Conservation (phyloP, 2,329 filamentous ascomycete species). For the Aspergillus eucalypticola region DNA sequence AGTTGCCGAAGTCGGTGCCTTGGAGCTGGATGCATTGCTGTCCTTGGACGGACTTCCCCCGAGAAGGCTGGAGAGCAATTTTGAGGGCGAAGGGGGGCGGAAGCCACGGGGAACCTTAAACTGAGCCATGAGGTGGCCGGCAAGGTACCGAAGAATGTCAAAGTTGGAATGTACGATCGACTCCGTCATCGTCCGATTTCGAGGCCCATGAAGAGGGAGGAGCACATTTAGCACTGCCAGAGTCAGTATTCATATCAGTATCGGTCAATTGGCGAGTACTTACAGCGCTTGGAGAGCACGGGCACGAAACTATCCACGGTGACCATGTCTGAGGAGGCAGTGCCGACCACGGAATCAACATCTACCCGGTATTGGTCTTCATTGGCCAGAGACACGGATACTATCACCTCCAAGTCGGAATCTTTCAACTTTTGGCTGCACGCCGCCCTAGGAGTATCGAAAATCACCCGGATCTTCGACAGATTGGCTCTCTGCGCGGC, state of each 20-base stretch:
- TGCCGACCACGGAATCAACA: slow-evolving; percentile 67
- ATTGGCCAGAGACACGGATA: slow-evolving; percentile 69
- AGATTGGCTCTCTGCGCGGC: slow-evolving; percentile 53
- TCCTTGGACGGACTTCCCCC: slow-evolving; percentile 52
- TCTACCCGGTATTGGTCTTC: slow-evolving; percentile 60
- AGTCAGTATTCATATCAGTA: slow-evolving; percentile 11
- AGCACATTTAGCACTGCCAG: slow-evolving; percentile 69
- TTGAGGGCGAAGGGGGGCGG: slow-evolving; percentile 82
- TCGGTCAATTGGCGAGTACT: slow-evolving; percentile 33
- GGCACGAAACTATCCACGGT: slow-evolving; percentile 71
- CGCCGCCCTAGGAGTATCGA: slow-evolving; percentile 35
- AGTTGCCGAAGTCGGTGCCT: slow-evolving; percentile 37
- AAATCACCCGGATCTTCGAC: slow-evolving; percentile 39
- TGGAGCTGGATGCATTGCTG: slow-evolving; percentile 31
- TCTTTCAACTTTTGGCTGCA: slow-evolving; percentile 32
- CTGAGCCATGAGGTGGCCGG: slow-evolving; percentile 62
- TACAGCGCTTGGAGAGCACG: slow-evolving; percentile 72
- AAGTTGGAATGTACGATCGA: slow-evolving; percentile 75
- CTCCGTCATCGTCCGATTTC: slow-evolving; percentile 50
- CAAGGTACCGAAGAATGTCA: slow-evolving; percentile 71
- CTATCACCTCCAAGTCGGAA: slow-evolving; percentile 51
- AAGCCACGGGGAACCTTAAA: slow-evolving; percentile 63
- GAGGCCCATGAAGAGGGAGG: slow-evolving; percentile 67
- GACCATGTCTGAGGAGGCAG: slow-evolving; percentile 72
- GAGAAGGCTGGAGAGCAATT: slow-evolving; percentile 82